A percentile compares a stretch with the other conserved stretches of the same genome.
phyloP scores from a whole-genome alignment of 345 rosid species.

The Erysimum cheiranthoides region DNA sequence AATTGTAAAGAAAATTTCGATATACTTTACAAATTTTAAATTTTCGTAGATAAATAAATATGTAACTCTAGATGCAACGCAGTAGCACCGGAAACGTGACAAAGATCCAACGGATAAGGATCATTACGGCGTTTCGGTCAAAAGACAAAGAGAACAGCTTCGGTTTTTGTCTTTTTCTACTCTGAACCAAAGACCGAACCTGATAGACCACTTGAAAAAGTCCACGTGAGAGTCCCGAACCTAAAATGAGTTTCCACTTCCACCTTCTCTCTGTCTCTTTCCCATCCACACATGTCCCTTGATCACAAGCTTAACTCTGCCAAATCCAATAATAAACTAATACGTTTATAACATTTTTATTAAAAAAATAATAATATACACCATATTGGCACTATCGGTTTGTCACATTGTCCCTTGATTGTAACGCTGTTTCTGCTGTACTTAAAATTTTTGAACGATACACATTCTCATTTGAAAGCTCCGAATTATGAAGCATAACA shows the following conservation, averaged over 20 bases:
- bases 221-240: constrained; percentile 12
- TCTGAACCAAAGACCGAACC: constrained; percentile 17
- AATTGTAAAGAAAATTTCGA: too few relatives aligned
- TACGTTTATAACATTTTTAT: background rate
- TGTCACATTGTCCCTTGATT: constrained; percentile 6
- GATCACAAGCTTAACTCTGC: constrained; percentile 19
- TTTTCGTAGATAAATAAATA: too few relatives aligned
- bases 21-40: background rate
- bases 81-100: background rate
- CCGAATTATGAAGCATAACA: background rate
- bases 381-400: background rate
- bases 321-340: background rate
- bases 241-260: background rate
- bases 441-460: background rate
- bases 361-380: background rate
- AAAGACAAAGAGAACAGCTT: constrained; percentile 21
- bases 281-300: constrained; percentile 18
- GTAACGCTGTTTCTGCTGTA: background rate
- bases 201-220: constrained; percentile 4
- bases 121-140: background rate
- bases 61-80: background rate
- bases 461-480: background rate
- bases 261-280: constrained; percentile 9
- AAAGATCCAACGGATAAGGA: background rate
- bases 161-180: constrained; percentile 24